phyloP scores from a whole-genome alignment of 441 rosid genomes.

The Omphalea diandra region DNA sequence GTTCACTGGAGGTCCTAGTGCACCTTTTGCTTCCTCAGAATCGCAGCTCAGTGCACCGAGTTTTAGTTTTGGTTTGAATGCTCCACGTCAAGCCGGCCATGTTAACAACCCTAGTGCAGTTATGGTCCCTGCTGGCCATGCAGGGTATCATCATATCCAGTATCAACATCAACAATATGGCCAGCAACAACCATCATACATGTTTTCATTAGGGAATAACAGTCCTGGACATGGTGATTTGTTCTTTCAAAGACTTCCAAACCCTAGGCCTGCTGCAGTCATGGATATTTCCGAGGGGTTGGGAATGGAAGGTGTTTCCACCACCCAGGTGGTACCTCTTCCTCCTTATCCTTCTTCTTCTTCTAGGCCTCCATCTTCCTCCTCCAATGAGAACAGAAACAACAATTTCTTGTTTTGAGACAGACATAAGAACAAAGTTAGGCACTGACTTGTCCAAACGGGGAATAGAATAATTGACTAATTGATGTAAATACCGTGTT shows the following conservation, averaged over 20 bases:
- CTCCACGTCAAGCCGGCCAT: slow-evolving; percentile 27
- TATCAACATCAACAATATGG: slow-evolving; percentile 30
- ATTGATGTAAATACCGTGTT: slow-evolving; percentile 31
- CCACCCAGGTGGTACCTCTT: background rate
- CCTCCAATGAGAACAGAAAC: slow-evolving; percentile 33
- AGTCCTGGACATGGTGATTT: background rate
- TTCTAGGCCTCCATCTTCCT: slow-evolving; percentile 3
- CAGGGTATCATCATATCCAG: slow-evolving; percentile 31
- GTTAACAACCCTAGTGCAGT: slow-evolving; percentile 29
- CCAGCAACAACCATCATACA: slow-evolving; percentile 26
- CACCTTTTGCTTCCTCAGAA: slow-evolving; percentile 33
- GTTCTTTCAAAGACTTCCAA: slow-evolving; percentile 18
- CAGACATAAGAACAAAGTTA: slow-evolving; percentile 39
- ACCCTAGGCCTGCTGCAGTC: background rate
- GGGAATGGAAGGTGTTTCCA: slow-evolving; percentile 2
- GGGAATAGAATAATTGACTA: slow-evolving; percentile 31
- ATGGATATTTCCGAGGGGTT: background rate
- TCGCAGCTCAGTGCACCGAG: slow-evolving; percentile 20
- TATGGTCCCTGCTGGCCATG: slow-evolving; percentile 14
- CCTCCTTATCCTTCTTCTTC: background rate
- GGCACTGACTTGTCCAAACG: slow-evolving; percentile 44
- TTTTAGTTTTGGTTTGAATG: slow-evolving; percentile 28
- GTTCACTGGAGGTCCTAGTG: slow-evolving; percentile 81
- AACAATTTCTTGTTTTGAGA: slow-evolving; percentile 41
- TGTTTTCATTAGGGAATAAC: slow-evolving; percentile 37